Base-by-base conservation (phyloP, 2,329 filamentous ascomycete genomes). In the Ceratocystis eucalypticola region DNA sequence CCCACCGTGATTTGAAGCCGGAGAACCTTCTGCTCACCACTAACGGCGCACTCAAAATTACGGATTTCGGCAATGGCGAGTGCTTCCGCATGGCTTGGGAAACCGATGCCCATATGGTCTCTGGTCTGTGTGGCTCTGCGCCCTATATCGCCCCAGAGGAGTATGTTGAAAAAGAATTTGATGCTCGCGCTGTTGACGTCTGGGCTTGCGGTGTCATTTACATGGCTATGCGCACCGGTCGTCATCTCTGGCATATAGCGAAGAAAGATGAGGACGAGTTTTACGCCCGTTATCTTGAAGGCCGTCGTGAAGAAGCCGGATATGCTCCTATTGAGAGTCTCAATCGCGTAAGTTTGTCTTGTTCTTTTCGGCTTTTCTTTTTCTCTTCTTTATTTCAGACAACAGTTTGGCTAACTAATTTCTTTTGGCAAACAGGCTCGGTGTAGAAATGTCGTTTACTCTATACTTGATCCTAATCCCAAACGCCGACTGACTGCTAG, bases 41-140 rank as follows among this genome's bases (percentile, higher is more conserved):
- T 0, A 90, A 92, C 70, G 94, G 94, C 67, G 89, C 86, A 15
- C 84, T 99, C 71, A 99, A 99, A 74, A 99, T 99, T 70, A 97
- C 94, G 33, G 94, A 99, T 75, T 99, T 99, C 72, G 94, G 94
- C 69, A 99, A 99, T 72, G 94, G 94, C 72, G 94, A 99, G 76
- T 99, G 94, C 76, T 99, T 99, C 82, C 88, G 94, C 66, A 97
- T 97, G 93, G 94, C 94, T 1, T 99, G 94, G 94, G 94, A 99
- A 76, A 94, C 91, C 65, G 92, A 97, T 75, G 88, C 94, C 22
- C 94, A 97, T 76, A 96, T 97, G 92, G 96, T 96, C 2, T 93
- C 91, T 50, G 94, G 94, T 55, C 85, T 99, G 12, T 99, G 94
- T 75, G 94, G 94, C 50, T 96, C 92, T 15, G 94, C 93, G 25